Base-by-base conservation (phyloP, 176 grass and related monocot genomes). In the Oryza punctata region DNA sequence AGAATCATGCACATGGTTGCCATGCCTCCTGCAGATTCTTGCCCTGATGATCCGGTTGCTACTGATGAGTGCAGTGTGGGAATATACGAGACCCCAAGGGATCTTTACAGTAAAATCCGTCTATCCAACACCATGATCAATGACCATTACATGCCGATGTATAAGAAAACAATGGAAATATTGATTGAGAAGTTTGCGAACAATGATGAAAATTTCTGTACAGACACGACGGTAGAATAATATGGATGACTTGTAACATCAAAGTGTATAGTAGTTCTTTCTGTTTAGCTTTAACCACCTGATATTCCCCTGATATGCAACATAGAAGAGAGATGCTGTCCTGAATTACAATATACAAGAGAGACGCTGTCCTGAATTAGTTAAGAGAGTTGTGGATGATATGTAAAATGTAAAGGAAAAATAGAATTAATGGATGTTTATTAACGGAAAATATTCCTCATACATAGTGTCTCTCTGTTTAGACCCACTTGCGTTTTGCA, bases 71-170 rank as follows among this genome's bases (percentile, higher is more conserved):
- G 83, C 37, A 81, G 59, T 30, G 85, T 95, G 68, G 91, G 93
- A 64, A 93, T 98, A 76, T 98, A 92, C 12, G 91, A 91, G 74
- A 91, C 93, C 15, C 96, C 89, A 6, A 87, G 96, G 65, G 85
- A 95, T 72, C 78, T 93, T 64, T 98, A 98, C 86, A 95, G 91
- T 70, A 95, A 95, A 82, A 95, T 98, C 70, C 84, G 93, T 69
- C 81, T 98, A 5, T 95, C 96, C 1, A 98, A 89, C 83, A 94
- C 85, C 33, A 98, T 98, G 96, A 98, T 98, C 78, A 98, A 94
- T 82, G 96, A 98, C 85, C 96, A 98, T 70, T 98, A 92, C 84
- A 98, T 98, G 96, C 96, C 96, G 15, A 93, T 98, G 91, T 95
- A 98, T 76, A 98, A 92, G 91, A 98, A 93, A 80, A 95, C 72